Evolutionary conservation across 192 early-diverging fungal genomes (phyloP).

Genomic region (Mortierella antarctica): DNA sequence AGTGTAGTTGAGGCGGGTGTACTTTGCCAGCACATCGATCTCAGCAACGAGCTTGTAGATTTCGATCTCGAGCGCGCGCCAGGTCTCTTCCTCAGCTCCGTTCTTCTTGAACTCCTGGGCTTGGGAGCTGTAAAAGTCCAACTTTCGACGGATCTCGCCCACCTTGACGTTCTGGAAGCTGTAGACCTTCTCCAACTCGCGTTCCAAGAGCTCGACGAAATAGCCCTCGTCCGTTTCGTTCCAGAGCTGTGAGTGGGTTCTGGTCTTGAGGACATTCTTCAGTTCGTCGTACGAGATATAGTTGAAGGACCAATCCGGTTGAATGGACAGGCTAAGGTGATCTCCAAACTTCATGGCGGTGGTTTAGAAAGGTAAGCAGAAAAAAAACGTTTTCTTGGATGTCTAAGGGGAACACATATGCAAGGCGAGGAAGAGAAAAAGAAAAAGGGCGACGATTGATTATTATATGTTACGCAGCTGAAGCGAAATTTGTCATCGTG

Average conservation of each 20-base stretch:
- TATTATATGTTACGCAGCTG: no score
- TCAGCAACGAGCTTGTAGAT: conserved; percentile 81
- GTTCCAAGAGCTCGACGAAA: conserved; percentile 89
- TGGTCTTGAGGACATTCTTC: conserved; percentile 82
- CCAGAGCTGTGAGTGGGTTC: conserved; percentile 73
- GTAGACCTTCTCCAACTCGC: conserved; percentile 89
- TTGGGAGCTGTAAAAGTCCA: conserved; percentile 49
- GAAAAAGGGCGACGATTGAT: no score
- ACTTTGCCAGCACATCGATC: conserved; percentile 81
- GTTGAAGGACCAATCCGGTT: conserved; percentile 85
- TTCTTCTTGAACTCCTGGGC: conserved; percentile 80
- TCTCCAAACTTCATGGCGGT: conserved; percentile 88
- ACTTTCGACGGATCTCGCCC: conserved; percentile 27
- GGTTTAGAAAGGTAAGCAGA: neutral
- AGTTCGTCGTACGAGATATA: conserved; percentile 87
- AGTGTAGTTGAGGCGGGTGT: conserved; percentile 85
- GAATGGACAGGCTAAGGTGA: conserved; percentile 75
- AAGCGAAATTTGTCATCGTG: no score
- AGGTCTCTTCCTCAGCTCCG: conserved; percentile 79
- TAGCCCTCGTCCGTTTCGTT: conserved; percentile 89
- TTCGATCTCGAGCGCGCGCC: conserved; percentile 72
- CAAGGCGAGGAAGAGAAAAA: no score
- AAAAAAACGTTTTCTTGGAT: no score
- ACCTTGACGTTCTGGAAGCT: conserved; percentile 38
- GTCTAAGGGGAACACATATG: neutral